phyloP scores from a whole-genome alignment of 2,329 filamentous ascomycete species.

The Talaromyces piceae region DNA sequence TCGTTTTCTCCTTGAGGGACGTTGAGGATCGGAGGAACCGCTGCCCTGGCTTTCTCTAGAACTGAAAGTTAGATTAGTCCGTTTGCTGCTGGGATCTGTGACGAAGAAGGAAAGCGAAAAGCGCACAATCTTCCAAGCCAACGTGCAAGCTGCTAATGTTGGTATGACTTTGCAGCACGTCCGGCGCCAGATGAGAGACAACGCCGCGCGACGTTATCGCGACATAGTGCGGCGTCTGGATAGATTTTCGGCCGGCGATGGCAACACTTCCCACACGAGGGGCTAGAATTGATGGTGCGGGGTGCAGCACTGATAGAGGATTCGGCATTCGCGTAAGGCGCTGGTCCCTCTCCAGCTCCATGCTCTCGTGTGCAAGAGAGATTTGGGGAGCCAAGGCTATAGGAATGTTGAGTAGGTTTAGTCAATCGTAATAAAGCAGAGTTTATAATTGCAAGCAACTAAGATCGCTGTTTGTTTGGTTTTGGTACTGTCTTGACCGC shows the following conservation, averaged over 20 bases:
- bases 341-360: constrained; percentile 21
- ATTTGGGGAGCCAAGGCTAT: background rate
- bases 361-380: constrained; percentile 12
- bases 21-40: constrained; percentile 48
- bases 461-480: background rate
- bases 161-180: constrained; percentile 63
- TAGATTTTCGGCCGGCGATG: constrained; percentile 54
- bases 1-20: constrained; percentile 36
- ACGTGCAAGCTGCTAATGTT: constrained; percentile 65
- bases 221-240: constrained; percentile 78
- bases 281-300: constrained; percentile 27
- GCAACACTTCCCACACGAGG: constrained; percentile 63
- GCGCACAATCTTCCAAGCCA: constrained; percentile 86
- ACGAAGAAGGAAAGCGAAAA: background rate
- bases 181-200: constrained; percentile 82
- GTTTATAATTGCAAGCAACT: constrained; percentile 3
- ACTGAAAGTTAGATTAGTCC: constrained; percentile 63
- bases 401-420: background rate
- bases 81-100: constrained; percentile 59
- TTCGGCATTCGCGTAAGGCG: constrained; percentile 27
- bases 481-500: constrained; percentile 6
- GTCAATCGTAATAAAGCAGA: too few relatives aligned
- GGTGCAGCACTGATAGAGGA: constrained; percentile 28
- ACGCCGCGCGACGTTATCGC: constrained; percentile 73
- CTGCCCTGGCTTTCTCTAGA: constrained; percentile 48